phyloP scores from a whole-genome alignment of 129 eudicot species.

The Heracleum sosnowskyi region DNA sequence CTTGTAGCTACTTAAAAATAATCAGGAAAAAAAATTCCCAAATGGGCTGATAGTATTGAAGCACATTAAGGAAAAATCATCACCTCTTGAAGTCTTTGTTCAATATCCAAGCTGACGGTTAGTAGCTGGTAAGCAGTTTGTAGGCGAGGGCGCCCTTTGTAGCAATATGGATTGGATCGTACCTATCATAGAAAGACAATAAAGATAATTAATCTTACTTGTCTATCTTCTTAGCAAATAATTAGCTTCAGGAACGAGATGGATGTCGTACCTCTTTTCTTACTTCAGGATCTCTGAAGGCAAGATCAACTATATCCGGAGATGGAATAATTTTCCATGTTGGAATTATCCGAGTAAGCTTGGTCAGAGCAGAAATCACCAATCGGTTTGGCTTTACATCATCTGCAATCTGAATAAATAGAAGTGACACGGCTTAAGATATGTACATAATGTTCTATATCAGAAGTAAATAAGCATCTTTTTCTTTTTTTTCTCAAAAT shows the following conservation, averaged over 20 bases:
- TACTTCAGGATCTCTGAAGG: conserved; percentile 71
- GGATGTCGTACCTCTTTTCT: conserved; percentile 45
- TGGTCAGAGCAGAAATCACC: conserved; percentile 27
- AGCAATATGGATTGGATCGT: conserved; percentile 67
- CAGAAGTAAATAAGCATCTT: not conserved
- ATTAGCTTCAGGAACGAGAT: not conserved
- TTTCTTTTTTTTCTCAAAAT: not conserved
- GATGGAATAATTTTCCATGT: conserved; percentile 55
- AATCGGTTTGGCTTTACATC: conserved; percentile 47
- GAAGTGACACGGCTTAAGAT: not conserved
- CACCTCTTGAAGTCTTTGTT: conserved; percentile 63
- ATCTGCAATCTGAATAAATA: conserved; percentile 52
- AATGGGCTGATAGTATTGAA: not conserved
- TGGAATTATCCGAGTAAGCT: conserved; percentile 36
- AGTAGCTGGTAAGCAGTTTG: conserved; percentile 57
- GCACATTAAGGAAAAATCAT: not conserved
- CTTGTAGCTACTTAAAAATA: not conserved
- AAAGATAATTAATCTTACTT: not conserved
- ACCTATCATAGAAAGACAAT: conserved; percentile 32
- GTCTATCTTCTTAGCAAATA: not conserved
- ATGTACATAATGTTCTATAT: not conserved
- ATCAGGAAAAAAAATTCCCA: not conserved
- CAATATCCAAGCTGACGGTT: conserved; percentile 47
- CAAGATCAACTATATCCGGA: conserved; percentile 59
- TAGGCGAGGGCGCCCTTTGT: conserved; percentile 82